Evolutionary conservation across 345 rosid genomes (phyloP).

Genomic region (Citrus glauca): DNA sequence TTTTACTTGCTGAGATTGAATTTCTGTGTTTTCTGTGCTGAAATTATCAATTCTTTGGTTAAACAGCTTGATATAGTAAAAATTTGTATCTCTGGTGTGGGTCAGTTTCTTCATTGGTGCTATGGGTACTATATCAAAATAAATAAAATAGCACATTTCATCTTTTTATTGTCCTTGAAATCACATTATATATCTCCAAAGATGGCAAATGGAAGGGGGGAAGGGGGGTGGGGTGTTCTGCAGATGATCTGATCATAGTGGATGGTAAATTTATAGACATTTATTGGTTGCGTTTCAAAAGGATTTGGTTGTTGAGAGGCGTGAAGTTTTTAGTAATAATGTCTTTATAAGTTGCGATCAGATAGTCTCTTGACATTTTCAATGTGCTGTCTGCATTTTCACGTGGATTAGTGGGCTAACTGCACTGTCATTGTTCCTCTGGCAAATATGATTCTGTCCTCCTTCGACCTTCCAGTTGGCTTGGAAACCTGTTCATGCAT

Average conservation of each 20-base stretch:
- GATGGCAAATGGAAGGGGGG: not conserved
- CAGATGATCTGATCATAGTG: not conserved
- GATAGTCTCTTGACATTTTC: not conserved
- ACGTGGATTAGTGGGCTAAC: not conserved
- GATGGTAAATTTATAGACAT: too few relatives aligned
- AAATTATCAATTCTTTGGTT: not conserved
- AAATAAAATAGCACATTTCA: not conserved
- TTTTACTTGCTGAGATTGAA: not conserved
- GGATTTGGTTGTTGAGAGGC: not conserved
- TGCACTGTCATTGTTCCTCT: not conserved
- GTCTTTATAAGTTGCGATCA: not conserved
- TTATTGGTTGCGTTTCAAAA: not conserved
- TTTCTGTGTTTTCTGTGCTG: not conserved
- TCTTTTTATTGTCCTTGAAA: not conserved
- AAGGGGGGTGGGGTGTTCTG: not conserved
- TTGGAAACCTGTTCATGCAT: not conserved
- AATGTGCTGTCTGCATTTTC: not conserved
- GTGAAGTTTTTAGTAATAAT: too few relatives aligned
- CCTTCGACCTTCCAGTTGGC: not conserved
- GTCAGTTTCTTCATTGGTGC: not conserved
- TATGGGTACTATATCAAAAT: not conserved
- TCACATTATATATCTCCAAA: not conserved
- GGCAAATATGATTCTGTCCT: constrained; percentile 1
- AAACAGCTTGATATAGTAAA: not conserved
- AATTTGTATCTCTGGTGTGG: not conserved